These are phyloP conservation scores for Fusarium sp. DNA, from an alignment of 2,329 filamentous ascomycete genomes.

Conservation along the genomic window DNA sequence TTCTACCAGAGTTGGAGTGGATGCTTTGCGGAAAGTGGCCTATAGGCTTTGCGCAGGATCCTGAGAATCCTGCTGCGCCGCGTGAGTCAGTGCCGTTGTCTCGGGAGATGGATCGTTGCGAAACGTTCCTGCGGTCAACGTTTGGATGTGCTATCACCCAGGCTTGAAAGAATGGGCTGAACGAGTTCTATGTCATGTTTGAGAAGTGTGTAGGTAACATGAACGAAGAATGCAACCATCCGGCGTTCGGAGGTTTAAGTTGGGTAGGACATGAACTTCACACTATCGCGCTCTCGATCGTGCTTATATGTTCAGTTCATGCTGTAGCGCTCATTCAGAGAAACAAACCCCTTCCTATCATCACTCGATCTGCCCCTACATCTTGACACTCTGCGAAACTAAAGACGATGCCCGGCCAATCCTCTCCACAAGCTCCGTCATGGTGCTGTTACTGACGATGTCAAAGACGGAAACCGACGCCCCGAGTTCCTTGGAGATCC, in stretches of 20 bases:
- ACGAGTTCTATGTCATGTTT: neutral
- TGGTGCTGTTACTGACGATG: neutral
- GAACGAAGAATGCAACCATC: too few relatives aligned
- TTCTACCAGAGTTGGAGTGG: constrained; percentile 26
- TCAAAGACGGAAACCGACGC: neutral
- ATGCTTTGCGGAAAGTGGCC: constrained; percentile 24
- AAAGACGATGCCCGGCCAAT: neutral
- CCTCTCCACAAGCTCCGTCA: neutral
- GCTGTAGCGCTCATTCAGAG: neutral
- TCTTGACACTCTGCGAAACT: neutral
- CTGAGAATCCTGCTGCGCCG: neutral
- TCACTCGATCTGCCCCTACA: neutral
- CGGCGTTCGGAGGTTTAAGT: too few relatives aligned
- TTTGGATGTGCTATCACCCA: neutral
- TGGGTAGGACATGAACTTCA: too few relatives aligned
- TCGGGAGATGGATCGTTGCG: neutral
- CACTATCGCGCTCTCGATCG: too few relatives aligned
- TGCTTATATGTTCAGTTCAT: too few relatives aligned
- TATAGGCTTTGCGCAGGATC: neutral
- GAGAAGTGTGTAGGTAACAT: too few relatives aligned
- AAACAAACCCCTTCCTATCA: neutral
- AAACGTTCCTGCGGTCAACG: neutral
- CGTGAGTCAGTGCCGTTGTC: constrained; percentile 3
- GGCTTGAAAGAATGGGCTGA: neutral
- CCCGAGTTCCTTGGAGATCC: neutral